A percentile compares a stretch with the other conserved stretches of the same genome.
Conservation (phyloP, 257 asterid species). For the Echites panduratus region DNA sequence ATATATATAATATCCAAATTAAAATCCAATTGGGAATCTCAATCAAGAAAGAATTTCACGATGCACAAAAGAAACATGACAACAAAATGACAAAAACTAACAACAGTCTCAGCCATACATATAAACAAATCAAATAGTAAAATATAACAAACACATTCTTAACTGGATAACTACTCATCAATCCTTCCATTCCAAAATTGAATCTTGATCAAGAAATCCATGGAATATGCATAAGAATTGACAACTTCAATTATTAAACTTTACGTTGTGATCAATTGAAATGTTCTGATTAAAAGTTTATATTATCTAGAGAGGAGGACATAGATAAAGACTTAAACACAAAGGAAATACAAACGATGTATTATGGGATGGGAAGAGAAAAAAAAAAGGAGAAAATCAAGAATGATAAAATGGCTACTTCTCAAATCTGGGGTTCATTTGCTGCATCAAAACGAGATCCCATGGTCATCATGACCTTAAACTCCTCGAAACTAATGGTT, state of each 20-base stretch:
- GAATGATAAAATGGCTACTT: not conserved
- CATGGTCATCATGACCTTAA: slow-evolving; percentile 77
- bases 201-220: not conserved
- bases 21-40: not conserved
- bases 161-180: not conserved
- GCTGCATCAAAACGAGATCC: slow-evolving; percentile 42
- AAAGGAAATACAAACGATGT: not conserved
- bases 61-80: no score
- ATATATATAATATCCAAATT: no score
- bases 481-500: slow-evolving; percentile 69
- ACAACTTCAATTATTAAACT: not conserved
- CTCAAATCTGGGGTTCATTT: not conserved
- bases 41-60: not conserved
- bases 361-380: not conserved
- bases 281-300: no score
- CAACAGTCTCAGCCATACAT: no score
- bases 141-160: no score
- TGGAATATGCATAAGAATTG: not conserved
- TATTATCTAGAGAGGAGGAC: no score
- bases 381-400: not conserved
- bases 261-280: not conserved
- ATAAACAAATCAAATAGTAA: no score
- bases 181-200: not conserved
- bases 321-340: not conserved
- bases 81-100: no score